Evolutionary conservation across 192 early-diverging fungal species (phyloP).

Genomic region (Coemansia sp.): DNA sequence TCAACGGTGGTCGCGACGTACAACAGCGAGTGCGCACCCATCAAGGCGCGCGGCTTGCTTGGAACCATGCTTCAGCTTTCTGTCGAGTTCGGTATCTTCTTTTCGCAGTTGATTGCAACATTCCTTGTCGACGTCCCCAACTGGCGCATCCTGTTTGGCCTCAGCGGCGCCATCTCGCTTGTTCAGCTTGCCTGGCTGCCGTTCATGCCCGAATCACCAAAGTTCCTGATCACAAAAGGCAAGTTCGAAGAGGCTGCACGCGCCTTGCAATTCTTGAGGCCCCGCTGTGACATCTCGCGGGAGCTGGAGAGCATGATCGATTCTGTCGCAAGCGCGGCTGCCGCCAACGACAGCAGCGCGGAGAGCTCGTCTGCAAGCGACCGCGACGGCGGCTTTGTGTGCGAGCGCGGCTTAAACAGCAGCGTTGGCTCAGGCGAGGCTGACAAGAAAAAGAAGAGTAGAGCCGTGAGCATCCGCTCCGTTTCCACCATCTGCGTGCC

Average conservation of each 20-base stretch:
- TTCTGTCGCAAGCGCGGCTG: slow-evolving; percentile 11
- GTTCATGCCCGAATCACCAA: slow-evolving; percentile 73
- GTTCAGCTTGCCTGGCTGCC: slow-evolving; percentile 54
- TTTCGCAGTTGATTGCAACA: slow-evolving; percentile 59
- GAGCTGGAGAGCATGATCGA: slow-evolving; percentile 57
- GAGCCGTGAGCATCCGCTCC: background rate
- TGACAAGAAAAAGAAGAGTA: background rate
- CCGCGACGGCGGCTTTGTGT: slow-evolving; percentile 1
- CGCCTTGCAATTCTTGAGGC: slow-evolving; percentile 54
- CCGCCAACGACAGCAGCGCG: background rate
- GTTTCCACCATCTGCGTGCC: background rate
- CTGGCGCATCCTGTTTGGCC: slow-evolving; percentile 68
- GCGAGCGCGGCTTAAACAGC: background rate
- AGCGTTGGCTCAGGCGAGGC: background rate
- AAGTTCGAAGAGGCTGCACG: slow-evolving; percentile 48
- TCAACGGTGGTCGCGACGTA: slow-evolving; percentile 62
- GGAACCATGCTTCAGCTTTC: slow-evolving; percentile 70
- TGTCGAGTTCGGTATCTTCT: slow-evolving; percentile 72
- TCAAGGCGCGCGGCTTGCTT: slow-evolving; percentile 59
- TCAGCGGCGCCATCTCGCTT: slow-evolving; percentile 58
- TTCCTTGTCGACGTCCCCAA: slow-evolving; percentile 51
- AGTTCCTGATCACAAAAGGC: slow-evolving; percentile 56
- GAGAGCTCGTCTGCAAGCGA: background rate
- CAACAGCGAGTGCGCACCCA: slow-evolving; percentile 72
- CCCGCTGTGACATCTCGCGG: slow-evolving; percentile 40